These are phyloP conservation scores for Xylariaceae sp. DNA, from an alignment of 2,329 filamentous ascomycete genomes.

Conservation along the genomic window DNA sequence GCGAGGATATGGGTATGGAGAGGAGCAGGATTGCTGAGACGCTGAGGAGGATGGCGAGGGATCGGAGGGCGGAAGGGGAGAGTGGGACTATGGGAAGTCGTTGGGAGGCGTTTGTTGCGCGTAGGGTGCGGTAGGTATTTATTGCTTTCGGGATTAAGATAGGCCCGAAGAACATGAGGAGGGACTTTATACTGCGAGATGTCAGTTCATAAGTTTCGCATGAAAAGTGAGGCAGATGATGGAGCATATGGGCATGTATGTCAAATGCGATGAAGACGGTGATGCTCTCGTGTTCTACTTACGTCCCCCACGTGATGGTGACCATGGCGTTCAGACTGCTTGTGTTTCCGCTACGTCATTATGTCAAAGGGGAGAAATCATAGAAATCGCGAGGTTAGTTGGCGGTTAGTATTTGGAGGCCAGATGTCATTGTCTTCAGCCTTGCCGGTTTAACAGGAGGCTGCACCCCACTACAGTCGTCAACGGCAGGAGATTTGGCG, in stretches of 20 bases:
- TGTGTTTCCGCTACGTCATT: conserved; percentile 9
- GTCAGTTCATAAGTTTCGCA: conserved; percentile 1
- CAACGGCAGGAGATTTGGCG: too few species aligned
- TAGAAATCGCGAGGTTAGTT: too few species aligned
- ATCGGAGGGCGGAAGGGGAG: conserved; percentile 48
- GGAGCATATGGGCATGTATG: not conserved
- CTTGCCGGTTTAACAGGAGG: conserved; percentile 1
- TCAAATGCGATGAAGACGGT: not conserved
- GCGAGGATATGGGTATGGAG: conserved; percentile 62
- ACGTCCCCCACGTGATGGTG: conserved; percentile 45
- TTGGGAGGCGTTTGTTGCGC: conserved; percentile 40
- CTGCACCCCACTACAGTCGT: conserved; percentile 1
- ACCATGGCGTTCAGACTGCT: conserved; percentile 26
- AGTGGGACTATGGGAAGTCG: conserved; percentile 52
- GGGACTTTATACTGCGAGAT: conserved; percentile 46
- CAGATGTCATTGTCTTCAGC: conserved; percentile 10
- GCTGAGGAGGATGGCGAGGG: conserved; percentile 57
- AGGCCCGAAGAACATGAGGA: conserved; percentile 64
- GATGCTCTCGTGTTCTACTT: conserved; percentile 27
- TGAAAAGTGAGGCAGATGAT: not conserved
- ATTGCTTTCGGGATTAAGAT: conserved; percentile 65
- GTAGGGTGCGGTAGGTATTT: conserved; percentile 57
- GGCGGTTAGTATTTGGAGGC: conserved; percentile 3
- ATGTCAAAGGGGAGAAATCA: conserved; percentile 2
- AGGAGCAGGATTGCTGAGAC: conserved; percentile 50